Evolutionary conservation across 352 stramenopile genomes (phyloP).

Genomic region (Phytophthora syringae): DNA sequence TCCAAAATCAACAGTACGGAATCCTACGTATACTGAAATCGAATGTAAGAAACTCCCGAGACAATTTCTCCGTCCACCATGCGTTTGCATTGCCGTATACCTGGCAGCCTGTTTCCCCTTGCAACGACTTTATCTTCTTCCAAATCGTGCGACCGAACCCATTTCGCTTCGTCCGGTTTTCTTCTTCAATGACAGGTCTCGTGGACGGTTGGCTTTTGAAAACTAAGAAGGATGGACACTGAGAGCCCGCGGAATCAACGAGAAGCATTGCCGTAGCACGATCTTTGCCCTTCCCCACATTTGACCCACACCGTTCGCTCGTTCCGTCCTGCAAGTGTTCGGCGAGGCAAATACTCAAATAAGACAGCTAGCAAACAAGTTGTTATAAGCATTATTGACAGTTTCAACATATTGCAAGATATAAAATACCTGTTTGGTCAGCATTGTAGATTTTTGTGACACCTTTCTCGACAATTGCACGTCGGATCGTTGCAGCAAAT

Average conservation of each 20-base stretch:
- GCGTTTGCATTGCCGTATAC: conserved; percentile 2
- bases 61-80: conserved; percentile 4
- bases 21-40: conserved; percentile 1
- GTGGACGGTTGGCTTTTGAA: neutral
- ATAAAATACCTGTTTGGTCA: conserved; percentile 5
- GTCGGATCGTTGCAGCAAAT: neutral
- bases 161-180: neutral
- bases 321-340: neutral
- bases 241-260: neutral
- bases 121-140: conserved; percentile 4
- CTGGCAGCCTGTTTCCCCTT: neutral
- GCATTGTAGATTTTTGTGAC: conserved; percentile 6
- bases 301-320: neutral
- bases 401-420: neutral
- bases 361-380: neutral
- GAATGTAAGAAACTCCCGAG: neutral
- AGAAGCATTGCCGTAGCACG: neutral
- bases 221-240: neutral
- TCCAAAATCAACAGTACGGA: conserved; percentile 2
- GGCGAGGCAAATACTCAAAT: neutral
- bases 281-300: neutral
- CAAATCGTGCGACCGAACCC: conserved; percentile 12
- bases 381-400: neutral
- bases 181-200: neutral
- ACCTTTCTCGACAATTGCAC: conserved; percentile 11